Base-by-base conservation (phyloP, 257 asterid genomes). In the Rhazya stricta region DNA sequence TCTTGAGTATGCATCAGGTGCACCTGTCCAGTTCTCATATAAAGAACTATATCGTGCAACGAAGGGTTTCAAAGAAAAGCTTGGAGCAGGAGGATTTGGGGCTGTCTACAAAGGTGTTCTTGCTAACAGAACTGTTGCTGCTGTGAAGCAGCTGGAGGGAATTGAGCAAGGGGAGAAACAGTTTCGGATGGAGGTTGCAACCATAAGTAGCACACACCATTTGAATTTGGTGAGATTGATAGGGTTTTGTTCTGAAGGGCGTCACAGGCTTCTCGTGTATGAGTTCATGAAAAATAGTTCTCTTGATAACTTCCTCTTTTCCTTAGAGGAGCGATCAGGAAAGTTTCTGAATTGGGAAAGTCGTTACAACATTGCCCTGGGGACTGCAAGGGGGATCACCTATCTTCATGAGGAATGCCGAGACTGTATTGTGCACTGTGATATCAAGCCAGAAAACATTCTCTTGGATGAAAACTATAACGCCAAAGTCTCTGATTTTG, bases 51-150 rank as follows among this genome's bases (percentile, higher is more conserved):
- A 82, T n/a, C 87, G 82, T 82, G 96, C 94, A 39, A 92, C 98
- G 0, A 86, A 89, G 43, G 92, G 91, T 71, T 92, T 92, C 60
- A 92, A 86, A 80, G 96, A 89, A 86, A 90, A 89, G 87, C 92
- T 92, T 13, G 97, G 97, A n/a, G 90, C 79, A 0, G 97, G 97
- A 67, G 97, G 97, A 58, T 92, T 92, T 72, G 97, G 97, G n/a
- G 87, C 90, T 0, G 97, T 92, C 19, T 92, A 90, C 58, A 81
- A 70, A 74, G 97, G 89, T 19, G 85, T 90, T 73, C 94, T 92
- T 73, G 88, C 92, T 16, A 89, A 90, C 67, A 80, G 81, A 67
- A 83, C 86, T 0, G 77, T 81, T 69, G 98, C 85, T 43, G 98
- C 93, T 0, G 92, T 86, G 62, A 92, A 92, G 80, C 92, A 90